A percentile compares a stretch with the other conserved stretches of the same genome.
Conservation (phyloP, 2,329 filamentous ascomycete genomes). For the Coniochaeta sp. region DNA sequence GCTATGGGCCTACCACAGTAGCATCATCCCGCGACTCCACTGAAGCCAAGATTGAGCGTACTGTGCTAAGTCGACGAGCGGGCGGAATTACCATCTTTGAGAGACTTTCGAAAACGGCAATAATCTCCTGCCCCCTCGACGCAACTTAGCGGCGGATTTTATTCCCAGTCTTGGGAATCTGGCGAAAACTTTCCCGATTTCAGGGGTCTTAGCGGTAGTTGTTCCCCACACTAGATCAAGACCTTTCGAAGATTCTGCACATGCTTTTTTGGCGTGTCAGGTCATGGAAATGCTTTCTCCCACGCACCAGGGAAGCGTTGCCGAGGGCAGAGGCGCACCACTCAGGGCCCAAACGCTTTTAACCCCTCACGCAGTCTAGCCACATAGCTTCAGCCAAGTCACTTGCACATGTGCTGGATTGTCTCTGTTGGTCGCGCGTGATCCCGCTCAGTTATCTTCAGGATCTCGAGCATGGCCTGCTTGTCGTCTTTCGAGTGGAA, state of each 20-base stretch:
- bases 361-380: background rate
- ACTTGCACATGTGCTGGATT: slow-evolving; percentile 12
- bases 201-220: background rate
- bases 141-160: background rate
- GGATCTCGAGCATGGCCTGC: slow-evolving; percentile 19
- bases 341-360: background rate
- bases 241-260: background rate
- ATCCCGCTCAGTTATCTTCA: slow-evolving; percentile 19
- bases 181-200: background rate
- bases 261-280: background rate
- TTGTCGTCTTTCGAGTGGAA: slow-evolving; percentile 20
- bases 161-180: background rate
- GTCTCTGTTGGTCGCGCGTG: slow-evolving; percentile 23
- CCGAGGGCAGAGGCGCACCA: background rate
- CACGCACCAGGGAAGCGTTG: background rate
- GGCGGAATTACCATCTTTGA: background rate
- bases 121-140: background rate
- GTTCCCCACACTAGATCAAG: background rate
- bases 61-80: background rate
- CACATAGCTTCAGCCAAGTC: background rate
- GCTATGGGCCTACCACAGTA: background rate
- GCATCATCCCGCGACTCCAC: background rate
- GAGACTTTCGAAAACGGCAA: background rate
- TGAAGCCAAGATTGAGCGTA: background rate
- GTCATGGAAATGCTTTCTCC: background rate